A percentile compares a stretch with the other conserved stretches of the same genome.
Evolutionary conservation across 371 early-diverging fungal genomes (phyloP).

Genomic region (Haplosporangium sp.): DNA sequence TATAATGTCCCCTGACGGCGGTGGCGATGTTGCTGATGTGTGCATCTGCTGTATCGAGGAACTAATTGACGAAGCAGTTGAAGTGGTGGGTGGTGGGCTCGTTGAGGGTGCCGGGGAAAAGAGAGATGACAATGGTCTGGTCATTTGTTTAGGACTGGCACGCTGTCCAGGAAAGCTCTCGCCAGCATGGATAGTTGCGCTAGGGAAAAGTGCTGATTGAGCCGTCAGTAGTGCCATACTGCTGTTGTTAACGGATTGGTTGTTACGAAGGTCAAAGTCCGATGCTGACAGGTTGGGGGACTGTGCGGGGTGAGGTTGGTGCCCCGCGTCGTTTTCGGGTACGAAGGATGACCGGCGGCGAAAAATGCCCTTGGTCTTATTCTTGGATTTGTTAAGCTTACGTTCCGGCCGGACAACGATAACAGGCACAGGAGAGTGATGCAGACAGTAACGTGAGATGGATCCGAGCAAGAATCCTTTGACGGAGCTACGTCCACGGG

Average conservation of each 20-base stretch:
- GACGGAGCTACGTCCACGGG: conserved; percentile 66
- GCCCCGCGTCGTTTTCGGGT: conserved; percentile 13
- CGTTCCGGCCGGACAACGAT: conserved; percentile 67
- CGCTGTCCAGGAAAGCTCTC: conserved; percentile 29
- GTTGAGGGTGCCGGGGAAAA: conserved; percentile 13
- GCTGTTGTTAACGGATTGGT: conserved; percentile 4
- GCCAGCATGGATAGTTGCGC: conserved; percentile 34
- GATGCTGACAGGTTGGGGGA: conserved; percentile 34
- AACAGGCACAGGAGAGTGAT: conserved; percentile 70
- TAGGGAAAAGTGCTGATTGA: conserved; percentile 21
- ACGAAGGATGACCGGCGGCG: conserved; percentile 35
- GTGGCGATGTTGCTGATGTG: conserved; percentile 19
- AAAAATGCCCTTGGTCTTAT: conserved; percentile 49
- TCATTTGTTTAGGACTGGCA: conserved; percentile 4
- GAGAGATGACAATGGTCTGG: conserved; percentile 26
- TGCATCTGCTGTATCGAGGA: conserved; percentile 7
- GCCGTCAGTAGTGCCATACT: conserved; percentile 6
- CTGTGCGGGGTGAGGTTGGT: conserved; percentile 28
- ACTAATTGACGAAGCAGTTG: conserved; percentile 3
- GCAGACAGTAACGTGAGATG: conserved; percentile 69
- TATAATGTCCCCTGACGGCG: conserved; percentile 40
- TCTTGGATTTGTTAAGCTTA: conserved; percentile 62
- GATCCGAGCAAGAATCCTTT: conserved; percentile 68
- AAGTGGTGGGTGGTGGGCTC: neutral
- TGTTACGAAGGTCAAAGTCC: conserved; percentile 29